phyloP scores from a whole-genome alignment of 1,284 basidiomycete species.

The Cronartium quercuum region DNA sequence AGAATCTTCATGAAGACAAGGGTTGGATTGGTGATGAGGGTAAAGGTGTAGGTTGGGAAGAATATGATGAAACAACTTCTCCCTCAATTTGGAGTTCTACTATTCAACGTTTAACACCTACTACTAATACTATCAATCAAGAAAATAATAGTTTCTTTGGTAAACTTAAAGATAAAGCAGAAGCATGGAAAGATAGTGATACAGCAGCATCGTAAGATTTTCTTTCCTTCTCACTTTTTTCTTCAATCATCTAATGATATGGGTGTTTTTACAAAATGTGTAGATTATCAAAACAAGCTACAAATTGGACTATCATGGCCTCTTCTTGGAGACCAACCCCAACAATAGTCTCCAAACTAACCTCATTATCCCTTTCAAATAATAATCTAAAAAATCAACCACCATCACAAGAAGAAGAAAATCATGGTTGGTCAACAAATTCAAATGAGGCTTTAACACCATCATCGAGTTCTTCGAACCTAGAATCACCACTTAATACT shows the following conservation, averaged over 20 bases:
- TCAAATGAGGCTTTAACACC: neutral
- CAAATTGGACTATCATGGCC: neutral
- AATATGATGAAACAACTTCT: too few relatives aligned
- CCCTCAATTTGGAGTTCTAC: too few relatives aligned
- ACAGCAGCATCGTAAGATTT: neutral
- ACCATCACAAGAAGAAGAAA: too few relatives aligned
- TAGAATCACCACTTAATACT: neutral
- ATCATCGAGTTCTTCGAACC: neutral
- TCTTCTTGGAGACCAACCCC: neutral
- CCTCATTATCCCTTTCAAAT: neutral
- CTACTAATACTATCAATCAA: too few relatives aligned
- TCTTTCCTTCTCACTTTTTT: neutral
- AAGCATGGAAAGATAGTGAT: constrained; percentile 11
- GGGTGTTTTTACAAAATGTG: neutral
- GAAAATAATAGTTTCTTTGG: neutral
- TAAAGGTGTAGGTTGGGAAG: too few relatives aligned
- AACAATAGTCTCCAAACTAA: neutral
- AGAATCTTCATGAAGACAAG: too few relatives aligned
- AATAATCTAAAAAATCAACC: too few relatives aligned
- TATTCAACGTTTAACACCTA: too few relatives aligned
- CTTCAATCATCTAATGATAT: neutral
- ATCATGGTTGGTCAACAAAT: neutral
- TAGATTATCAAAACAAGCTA: neutral
- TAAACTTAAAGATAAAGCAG: neutral
- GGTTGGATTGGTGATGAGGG: too few relatives aligned